A percentile compares a stretch with the other conserved stretches of the same genome.
Evolutionary conservation across 2,329 filamentous ascomycete species (phyloP).

Genomic region (Parasarocladium wereldwijsianum): DNA sequence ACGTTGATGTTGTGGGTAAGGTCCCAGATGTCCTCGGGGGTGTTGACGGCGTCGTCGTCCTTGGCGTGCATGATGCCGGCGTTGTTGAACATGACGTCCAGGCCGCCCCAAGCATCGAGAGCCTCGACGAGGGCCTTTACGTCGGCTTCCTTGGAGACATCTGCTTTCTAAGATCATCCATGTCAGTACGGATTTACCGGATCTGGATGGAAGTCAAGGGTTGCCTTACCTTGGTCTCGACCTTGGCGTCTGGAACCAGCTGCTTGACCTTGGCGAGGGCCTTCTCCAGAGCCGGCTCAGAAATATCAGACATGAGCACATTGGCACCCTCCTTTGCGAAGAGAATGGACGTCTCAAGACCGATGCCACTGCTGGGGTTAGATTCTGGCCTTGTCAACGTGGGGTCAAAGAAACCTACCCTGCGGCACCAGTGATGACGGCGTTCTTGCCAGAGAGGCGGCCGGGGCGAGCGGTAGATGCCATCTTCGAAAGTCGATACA

Average conservation of each 20-base stretch:
- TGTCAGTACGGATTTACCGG: background rate
- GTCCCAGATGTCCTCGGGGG: conserved; percentile 85
- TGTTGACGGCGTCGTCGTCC: conserved; percentile 67
- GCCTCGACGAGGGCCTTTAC: conserved; percentile 61
- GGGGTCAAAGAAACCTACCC: conserved; percentile 41
- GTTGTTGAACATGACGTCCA: conserved; percentile 95
- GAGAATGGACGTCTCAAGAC: conserved; percentile 80
- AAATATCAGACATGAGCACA: conserved; percentile 77
- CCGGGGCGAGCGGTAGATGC: conserved; percentile 20
- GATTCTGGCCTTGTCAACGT: background rate
- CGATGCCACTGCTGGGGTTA: conserved; percentile 87
- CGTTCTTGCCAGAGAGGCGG: conserved; percentile 45
- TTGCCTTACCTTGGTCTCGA: conserved; percentile 41
- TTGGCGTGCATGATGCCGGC: conserved; percentile 90
- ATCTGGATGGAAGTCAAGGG: too few species aligned
- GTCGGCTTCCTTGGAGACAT: conserved; percentile 75
- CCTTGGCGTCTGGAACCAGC: conserved; percentile 46
- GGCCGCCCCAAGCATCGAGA: conserved; percentile 71
- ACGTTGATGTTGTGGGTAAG: conserved; percentile 89
- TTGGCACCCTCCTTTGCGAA: conserved; percentile 80
- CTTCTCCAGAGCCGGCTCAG: conserved; percentile 60
- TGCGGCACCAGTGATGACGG: conserved; percentile 69
- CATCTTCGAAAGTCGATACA: conserved; percentile 8
- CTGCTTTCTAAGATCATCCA: conserved; percentile 28
- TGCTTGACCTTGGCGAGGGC: conserved; percentile 62